Evolutionary conservation across 2,329 filamentous ascomycete genomes (phyloP), one percentile per base, ranked within the genome.

Genomic region (Colletotrichum somersetense): DNA sequence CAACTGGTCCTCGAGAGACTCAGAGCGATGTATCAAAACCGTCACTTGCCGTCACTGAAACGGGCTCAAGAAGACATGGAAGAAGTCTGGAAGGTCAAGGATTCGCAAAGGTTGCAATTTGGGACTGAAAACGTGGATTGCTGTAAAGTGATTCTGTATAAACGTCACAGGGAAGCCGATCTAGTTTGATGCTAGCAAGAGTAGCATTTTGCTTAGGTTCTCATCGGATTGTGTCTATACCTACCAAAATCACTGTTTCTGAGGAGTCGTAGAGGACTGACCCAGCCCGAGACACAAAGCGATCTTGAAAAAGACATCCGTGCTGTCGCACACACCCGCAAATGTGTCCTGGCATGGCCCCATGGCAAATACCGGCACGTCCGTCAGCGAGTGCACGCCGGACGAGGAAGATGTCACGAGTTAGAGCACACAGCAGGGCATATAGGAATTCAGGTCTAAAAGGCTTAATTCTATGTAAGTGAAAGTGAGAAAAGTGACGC

Each of bases 311-410:
- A 94, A 94, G 74, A 94, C 85, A 73, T 94, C 92, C 58, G 93
- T 88, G 78, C 90, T 92, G 80, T 85, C 89, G 75, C 91, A 93
- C 5, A 91, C 88, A 65, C 92, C 92, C 2, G 91, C 89, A 78
- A 96, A 96, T 12, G 87, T 82, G 76, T 93, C 91, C 79, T 94
- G 91, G 83, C 93, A 96, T 5, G 93, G 93, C 0, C 93, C 93
- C 84, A 89, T 88, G 0, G 93, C 92, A 76, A 93, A 96, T 16
- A 96, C 91, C 1, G 92, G 90, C 44, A 95, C 92, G 76, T 95
- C 92, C 1, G 92, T 95, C 74, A 95, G 84, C n/a, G 90, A 93
- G 83, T 95, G 92, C 20, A 94, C 92, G 61, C 92, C 94, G 81
- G 92, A 88, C 50, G 85, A 79, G 75, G 92, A 88, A 65, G 80